These are phyloP conservation scores for Firmiana major DNA, from an alignment of 345 rosid species.

Conservation along the genomic window DNA sequence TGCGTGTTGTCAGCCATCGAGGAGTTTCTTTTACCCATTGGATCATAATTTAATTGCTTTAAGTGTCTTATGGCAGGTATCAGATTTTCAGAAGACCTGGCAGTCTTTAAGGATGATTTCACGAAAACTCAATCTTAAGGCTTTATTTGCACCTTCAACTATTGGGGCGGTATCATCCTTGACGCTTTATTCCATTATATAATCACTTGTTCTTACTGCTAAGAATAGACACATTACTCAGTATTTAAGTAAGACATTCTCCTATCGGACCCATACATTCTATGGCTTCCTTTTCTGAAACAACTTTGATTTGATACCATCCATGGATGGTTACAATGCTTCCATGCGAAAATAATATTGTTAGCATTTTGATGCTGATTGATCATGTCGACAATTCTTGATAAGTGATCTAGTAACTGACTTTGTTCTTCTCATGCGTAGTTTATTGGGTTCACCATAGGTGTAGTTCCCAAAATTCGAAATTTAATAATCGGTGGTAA, in stretches of 20 bases:
- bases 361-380: not conserved
- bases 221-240: not conserved
- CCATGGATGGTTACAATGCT: no score
- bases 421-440: conserved; percentile 16
- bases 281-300: no score
- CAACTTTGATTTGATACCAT: no score
- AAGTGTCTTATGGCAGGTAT: conserved; percentile 17
- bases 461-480: conserved; percentile 40
- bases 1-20: not conserved
- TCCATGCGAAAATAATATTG: no score
- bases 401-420: not conserved
- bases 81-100: conserved; percentile 13
- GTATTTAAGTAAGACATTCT: not conserved
- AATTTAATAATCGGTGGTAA: conserved; percentile 43
- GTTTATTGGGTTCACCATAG: conserved; percentile 55
- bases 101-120: conserved; percentile 9
- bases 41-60: not conserved
- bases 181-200: not conserved
- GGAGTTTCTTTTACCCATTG: not conserved
- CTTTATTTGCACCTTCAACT: conserved; percentile 64
- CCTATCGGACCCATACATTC: no score
- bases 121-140: conserved; percentile 37
- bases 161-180: conserved; percentile 43
- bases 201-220: not conserved
- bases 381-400: not conserved